Base-by-base conservation (phyloP, 2,329 filamentous ascomycete genomes). In the Ceratocystis cacaofunesta region DNA sequence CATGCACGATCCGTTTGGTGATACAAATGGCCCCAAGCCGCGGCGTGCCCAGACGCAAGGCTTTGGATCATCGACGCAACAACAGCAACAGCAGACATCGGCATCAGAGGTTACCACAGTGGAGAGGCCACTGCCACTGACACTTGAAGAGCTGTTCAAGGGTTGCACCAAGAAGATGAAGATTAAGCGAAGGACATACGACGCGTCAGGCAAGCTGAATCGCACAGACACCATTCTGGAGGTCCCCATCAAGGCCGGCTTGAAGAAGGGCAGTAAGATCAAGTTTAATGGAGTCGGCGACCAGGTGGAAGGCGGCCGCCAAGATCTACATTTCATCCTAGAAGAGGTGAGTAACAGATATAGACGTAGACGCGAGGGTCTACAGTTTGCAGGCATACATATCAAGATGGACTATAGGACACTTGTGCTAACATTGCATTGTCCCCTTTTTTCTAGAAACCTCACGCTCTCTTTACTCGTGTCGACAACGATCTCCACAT, bases 201-300 rank as follows among this genome's bases (percentile, higher is more conserved):
- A 86, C 22, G 19, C 48, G 5, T 86, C 82, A 0, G 90, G 90
- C 66, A 96, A 95, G 79, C 85, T 91, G 70, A 89, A 84, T 55
- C 88, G 87, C 2, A 89, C 92, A 68, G 94, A 99, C 71, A 89
- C 92, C 72, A 90, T 96, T 19, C 78, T 99, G 36, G 91, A 95
- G 73, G 92, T 97, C 63, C 90, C 91, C 60, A 96, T 99, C 77
- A 97, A 96, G 78, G 86, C 90, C 5, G 94, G 94, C 67, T 78
- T 97, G 76, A 96, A 97, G 78, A 92, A 95, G 71, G 94, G 94
- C 36, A 95, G 90, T 72, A 99, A 97, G 81, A 96, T 99, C 76
- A 96, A 96, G 77, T 99, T 96, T 74, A 89, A 89, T 72, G 91
- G 92, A 52, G 92, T 99, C n/a, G 94, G 94, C 10, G 94, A 99